phyloP scores from a whole-genome alignment of 352 stramenopile species.

The Phytopythium cucurbitacearum region DNA sequence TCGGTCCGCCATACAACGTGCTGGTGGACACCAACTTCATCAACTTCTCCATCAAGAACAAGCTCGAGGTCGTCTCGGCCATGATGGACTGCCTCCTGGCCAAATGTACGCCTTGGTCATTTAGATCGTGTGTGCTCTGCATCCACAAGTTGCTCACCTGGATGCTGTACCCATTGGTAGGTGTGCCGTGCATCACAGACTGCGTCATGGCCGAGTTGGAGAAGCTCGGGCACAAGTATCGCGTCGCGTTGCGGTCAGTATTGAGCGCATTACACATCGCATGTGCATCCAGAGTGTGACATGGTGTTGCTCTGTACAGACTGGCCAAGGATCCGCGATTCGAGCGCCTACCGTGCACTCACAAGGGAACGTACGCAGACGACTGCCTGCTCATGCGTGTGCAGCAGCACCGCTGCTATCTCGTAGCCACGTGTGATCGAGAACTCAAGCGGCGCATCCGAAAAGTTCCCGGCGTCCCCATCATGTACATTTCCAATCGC shows the following conservation, averaged over 20 bases:
- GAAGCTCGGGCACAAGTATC: slow-evolving; percentile 99
- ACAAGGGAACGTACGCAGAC: slow-evolving; percentile 99
- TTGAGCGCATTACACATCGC: not conserved
- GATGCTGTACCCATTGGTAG: slow-evolving; percentile 12
- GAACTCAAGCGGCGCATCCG: slow-evolving; percentile 98
- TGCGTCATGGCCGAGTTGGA: slow-evolving; percentile 99
- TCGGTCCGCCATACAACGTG: slow-evolving; percentile 98
- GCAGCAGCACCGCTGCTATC: slow-evolving; percentile 97
- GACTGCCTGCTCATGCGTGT: slow-evolving; percentile 95
- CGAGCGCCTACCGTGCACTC: slow-evolving; percentile 96
- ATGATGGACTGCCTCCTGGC: slow-evolving; percentile 99
- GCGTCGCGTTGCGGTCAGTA: slow-evolving; percentile 63
- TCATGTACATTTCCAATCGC: slow-evolving; percentile 99
- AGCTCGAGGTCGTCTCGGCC: slow-evolving; percentile 97
- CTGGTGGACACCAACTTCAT: slow-evolving; percentile 99
- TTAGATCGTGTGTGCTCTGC: not conserved
- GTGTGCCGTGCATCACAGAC: slow-evolving; percentile 97
- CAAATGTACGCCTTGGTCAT: slow-evolving; percentile 88
- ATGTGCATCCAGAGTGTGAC: not conserved
- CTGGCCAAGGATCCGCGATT: slow-evolving; percentile 98
- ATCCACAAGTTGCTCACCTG: not conserved
- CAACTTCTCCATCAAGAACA: slow-evolving; percentile 99
- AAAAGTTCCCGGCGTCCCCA: slow-evolving; percentile 99
- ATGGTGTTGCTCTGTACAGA: slow-evolving; percentile 7
- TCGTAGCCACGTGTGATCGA: slow-evolving; percentile 99